Evolutionary conservation across 805 yeast species (phyloP), one percentile per base, ranked within the genome.

Genomic region (Myxozyma sirexii): DNA sequence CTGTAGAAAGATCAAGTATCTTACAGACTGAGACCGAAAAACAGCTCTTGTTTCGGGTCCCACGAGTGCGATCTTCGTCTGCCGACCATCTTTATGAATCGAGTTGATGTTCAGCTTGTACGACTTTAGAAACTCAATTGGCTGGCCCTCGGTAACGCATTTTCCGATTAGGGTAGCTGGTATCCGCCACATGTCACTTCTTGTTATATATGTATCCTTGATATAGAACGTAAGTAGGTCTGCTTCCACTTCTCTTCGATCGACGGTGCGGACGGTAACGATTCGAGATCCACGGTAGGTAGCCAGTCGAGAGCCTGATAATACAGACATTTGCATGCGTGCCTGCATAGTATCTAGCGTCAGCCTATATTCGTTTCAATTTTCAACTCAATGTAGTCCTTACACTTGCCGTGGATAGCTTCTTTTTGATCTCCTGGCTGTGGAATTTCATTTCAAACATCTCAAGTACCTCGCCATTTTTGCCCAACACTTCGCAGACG

Each of bases 131-230:
- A 86, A 89, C 0, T 83, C 74, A 0, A 92, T 69, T 54, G 84
- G 79, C 70, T 91, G 92, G 5, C 84, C 81, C 8, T 79, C 77
- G 68, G 87, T 84, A 1, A 89, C 80, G 71, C 97, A 89, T 5
- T 82, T 75, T 8, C 83, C 83, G 0, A 80, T 79, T 55, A 93
- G 64, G 19, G 78, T 69, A 1, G 88, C 79, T 0, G 96, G 83
- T 13, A 93, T 75, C 26, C 82, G 78, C 97, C 98, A 94, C 91
- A 92, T 93, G 67, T 90, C 94, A 61, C 96, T 97, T 65, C 99
- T 77, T 2, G 96, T 84, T 15, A 94, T 75, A 65, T 87, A 83
- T 21, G 90, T 78, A 68, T 94, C 97, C 67, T 85, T 89, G 54
- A 90, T 81, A 70, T 84, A 84, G 4, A 94, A 74, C 69, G 94